Percentiles rank a stretch among this genome's conserved stretches.
phyloP scores from a whole-genome alignment of 257 asterid genomes.

The Handroanthus guayacan region DNA sequence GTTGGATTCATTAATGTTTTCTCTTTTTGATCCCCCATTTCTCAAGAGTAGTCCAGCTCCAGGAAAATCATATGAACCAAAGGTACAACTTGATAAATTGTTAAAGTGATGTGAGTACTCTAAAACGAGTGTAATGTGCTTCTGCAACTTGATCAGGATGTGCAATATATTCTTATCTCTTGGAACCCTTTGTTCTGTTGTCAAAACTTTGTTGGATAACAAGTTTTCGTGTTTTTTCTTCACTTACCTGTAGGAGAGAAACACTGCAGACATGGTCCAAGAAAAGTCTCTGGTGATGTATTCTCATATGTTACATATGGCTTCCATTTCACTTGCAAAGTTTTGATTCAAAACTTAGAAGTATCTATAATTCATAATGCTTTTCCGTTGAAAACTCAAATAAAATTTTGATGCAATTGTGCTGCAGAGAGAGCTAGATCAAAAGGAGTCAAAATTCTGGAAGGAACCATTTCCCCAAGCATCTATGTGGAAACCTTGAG shows the following conservation, averaged over 20 bases:
- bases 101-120: background rate
- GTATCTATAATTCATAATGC: background rate
- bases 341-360: slow-evolving; percentile 45
- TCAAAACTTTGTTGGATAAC: background rate
- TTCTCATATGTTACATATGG: slow-evolving; percentile 64
- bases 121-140: too few relatives aligned
- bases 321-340: slow-evolving; percentile 75
- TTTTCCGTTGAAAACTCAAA: background rate
- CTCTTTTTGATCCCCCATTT: slow-evolving; percentile 54
- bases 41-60: slow-evolving; percentile 46
- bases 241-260: slow-evolving; percentile 42
- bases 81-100: slow-evolving; percentile 49
- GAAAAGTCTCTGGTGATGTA: slow-evolving; percentile 61
- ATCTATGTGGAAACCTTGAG: slow-evolving; percentile 84
- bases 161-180: background rate
- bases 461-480: slow-evolving; percentile 66
- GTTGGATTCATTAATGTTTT: slow-evolving; percentile 69
- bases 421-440: slow-evolving; percentile 56
- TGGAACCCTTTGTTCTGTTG: background rate
- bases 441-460: slow-evolving; percentile 66
- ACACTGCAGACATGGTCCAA: slow-evolving; percentile 25
- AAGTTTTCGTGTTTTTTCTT: background rate
- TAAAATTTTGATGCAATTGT: background rate
- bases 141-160: background rate
- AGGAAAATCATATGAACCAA: slow-evolving; percentile 30